Evolutionary conservation across 2,329 filamentous ascomycete genomes (phyloP).

Genomic region (Microcera coccophila): DNA sequence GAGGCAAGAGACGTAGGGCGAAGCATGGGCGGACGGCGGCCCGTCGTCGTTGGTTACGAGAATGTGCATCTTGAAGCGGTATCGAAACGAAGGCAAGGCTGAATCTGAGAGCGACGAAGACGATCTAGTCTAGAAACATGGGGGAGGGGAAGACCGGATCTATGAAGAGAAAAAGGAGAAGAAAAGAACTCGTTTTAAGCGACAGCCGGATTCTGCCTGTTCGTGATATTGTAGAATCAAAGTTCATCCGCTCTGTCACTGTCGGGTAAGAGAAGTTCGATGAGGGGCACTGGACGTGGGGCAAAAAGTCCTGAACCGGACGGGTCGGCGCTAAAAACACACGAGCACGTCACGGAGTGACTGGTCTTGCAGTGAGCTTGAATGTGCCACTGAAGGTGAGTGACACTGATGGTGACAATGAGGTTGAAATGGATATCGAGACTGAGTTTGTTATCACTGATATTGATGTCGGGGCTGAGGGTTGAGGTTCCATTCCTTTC

Average conservation of each 20-base stretch:
- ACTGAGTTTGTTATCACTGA: no score
- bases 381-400: no score
- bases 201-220: neutral
- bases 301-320: conserved; percentile 14
- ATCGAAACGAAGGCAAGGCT: neutral
- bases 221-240: neutral
- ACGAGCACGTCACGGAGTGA: conserved; percentile 21
- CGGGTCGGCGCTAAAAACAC: conserved; percentile 17
- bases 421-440: no score
- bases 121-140: neutral
- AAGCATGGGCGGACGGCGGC: conserved; percentile 71
- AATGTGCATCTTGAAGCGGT: conserved; percentile 50
- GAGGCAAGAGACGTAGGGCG: conserved; percentile 75
- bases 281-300: conserved; percentile 23
- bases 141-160: neutral
- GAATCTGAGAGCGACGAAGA: neutral
- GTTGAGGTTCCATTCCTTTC: conserved; percentile 20
- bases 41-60: conserved; percentile 76
- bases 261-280: conserved; percentile 3
- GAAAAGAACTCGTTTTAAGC: conserved; percentile 2
- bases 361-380: conserved; percentile 1
- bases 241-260: neutral
- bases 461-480: conserved; percentile 5
- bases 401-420: no score
- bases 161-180: neutral